Evolutionary conservation across 257 asterid species (phyloP).

Genomic region (Capsicum baccatum): DNA sequence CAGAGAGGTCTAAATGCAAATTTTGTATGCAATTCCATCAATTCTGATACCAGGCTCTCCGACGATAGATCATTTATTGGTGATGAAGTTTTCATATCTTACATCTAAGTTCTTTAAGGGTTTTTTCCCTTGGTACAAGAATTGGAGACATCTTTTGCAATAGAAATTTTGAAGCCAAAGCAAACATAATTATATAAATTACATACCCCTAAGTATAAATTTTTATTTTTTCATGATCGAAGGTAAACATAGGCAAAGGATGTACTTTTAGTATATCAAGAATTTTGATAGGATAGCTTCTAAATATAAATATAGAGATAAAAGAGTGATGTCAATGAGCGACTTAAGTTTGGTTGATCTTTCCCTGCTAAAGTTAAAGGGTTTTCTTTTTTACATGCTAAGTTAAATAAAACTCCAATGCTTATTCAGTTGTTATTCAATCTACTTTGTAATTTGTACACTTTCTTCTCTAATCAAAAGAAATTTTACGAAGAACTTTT

Average conservation of each 20-base stretch:
- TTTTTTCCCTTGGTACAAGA: conserved; percentile 25
- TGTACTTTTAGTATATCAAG: neutral
- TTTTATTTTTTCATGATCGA: conserved; percentile 22
- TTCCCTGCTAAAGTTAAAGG: conserved; percentile 91
- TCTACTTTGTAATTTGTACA: neutral
- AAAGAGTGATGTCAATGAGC: conserved; percentile 53
- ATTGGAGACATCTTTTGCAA: too few species aligned
- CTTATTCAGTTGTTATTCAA: neutral
- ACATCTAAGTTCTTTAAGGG: conserved; percentile 30
- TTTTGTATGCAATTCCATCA: conserved; percentile 12
- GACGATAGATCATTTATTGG: neutral
- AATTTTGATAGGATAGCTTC: conserved; percentile 63
- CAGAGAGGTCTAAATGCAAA: conserved; percentile 13
- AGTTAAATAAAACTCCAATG: conserved; percentile 47
- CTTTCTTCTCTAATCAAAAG: neutral
- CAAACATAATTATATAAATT: neutral
- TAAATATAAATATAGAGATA: conserved; percentile 69
- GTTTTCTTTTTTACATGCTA: conserved; percentile 92
- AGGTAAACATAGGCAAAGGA: neutral
- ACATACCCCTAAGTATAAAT: neutral
- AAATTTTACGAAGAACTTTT: neutral
- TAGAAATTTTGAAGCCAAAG: neutral
- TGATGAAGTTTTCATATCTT: neutral
- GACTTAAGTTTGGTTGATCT: conserved; percentile 85
- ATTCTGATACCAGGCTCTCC: conserved; percentile 27